These are phyloP conservation scores for Krasilnikovozyma curviuscula DNA, from an alignment of 768 basidiomycete species.

Conservation along the genomic window DNA sequence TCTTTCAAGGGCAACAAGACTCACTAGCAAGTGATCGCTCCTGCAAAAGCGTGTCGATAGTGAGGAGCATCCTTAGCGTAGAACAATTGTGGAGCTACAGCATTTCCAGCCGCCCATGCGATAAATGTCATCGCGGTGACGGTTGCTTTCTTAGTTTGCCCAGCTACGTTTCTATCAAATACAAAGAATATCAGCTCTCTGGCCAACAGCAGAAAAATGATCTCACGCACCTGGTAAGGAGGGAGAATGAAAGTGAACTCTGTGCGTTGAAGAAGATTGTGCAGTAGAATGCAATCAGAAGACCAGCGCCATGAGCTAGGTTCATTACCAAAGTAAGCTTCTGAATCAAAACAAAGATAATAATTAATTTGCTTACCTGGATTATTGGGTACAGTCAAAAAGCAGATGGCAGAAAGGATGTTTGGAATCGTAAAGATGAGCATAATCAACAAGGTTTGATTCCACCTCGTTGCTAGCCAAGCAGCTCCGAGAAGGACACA, in stretches of 20 bases:
- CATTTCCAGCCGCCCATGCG: slow-evolving; percentile 38
- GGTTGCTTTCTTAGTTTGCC: slow-evolving; percentile 37
- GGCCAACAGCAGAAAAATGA: too few relatives aligned
- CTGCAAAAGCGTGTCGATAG: slow-evolving; percentile 21
- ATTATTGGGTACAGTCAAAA: slow-evolving; percentile 33
- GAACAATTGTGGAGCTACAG: slow-evolving; percentile 36
- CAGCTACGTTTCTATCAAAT: too few relatives aligned
- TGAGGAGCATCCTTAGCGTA: slow-evolving; percentile 32
- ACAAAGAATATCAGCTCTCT: too few relatives aligned
- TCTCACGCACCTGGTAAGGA: slow-evolving; percentile 16
- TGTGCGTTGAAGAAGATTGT: slow-evolving; percentile 16
- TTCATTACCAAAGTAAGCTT: slow-evolving; percentile 32
- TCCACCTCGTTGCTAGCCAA: slow-evolving; percentile 30
- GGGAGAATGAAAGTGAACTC: slow-evolving; percentile 9
- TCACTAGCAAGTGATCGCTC: not conserved
- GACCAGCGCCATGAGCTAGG: slow-evolving; percentile 31
- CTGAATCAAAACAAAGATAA: slow-evolving; percentile 34
- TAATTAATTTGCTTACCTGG: slow-evolving; percentile 34
- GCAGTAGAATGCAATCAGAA: slow-evolving; percentile 35
- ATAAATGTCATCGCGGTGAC: slow-evolving; percentile 35
- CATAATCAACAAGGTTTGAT: slow-evolving; percentile 34
- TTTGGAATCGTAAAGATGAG: slow-evolving; percentile 34
- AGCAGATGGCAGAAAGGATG: slow-evolving; percentile 34
- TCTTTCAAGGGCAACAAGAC: not conserved
- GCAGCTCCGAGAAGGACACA: slow-evolving; percentile 31